Percentiles rank a stretch among this genome's conserved stretches.
These are phyloP conservation scores for Boletus barrowsii DNA, from an alignment of 768 basidiomycete genomes.

Conservation along the genomic window DNA sequence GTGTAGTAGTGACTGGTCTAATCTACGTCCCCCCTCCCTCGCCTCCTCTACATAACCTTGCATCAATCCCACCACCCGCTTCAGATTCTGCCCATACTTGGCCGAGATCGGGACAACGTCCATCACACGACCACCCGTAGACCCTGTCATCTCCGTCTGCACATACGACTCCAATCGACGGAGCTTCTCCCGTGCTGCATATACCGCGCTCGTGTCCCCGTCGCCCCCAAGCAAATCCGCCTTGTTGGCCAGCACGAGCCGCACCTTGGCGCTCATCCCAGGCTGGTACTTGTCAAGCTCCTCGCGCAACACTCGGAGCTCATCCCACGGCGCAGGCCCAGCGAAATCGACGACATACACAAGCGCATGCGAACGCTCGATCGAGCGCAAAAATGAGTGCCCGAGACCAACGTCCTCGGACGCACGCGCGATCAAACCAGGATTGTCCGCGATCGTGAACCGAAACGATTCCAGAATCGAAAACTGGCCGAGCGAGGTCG, in stretches of 20 bases:
- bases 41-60: slow-evolving; percentile 60
- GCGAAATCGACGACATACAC: slow-evolving; percentile 92
- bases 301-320: slow-evolving; percentile 65
- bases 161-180: slow-evolving; percentile 56
- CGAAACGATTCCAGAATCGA: slow-evolving; percentile 72
- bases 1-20: too few relatives aligned
- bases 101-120: slow-evolving; percentile 83
- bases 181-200: slow-evolving; percentile 57
- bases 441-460: slow-evolving; percentile 97
- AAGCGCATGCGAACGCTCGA: slow-evolving; percentile 88
- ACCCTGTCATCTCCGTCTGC: slow-evolving; percentile 38
- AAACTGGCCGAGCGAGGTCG: slow-evolving; percentile 39
- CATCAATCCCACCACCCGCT: slow-evolving; percentile 65
- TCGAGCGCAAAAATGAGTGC: slow-evolving; percentile 88
- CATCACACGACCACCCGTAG: slow-evolving; percentile 30
- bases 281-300: slow-evolving; percentile 82
- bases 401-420: slow-evolving; percentile 91
- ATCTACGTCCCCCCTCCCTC: slow-evolving; percentile 11
- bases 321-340: slow-evolving; percentile 69
- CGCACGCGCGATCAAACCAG: slow-evolving; percentile 82
- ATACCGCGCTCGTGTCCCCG: slow-evolving; percentile 45
- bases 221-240: slow-evolving; percentile 73
- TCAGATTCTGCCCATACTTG: slow-evolving; percentile 81
- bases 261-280: slow-evolving; percentile 72
- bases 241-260: slow-evolving; percentile 91